phyloP scores from a whole-genome alignment of 2,329 filamentous ascomycete genomes.

The Tolypocladium paradoxum region DNA sequence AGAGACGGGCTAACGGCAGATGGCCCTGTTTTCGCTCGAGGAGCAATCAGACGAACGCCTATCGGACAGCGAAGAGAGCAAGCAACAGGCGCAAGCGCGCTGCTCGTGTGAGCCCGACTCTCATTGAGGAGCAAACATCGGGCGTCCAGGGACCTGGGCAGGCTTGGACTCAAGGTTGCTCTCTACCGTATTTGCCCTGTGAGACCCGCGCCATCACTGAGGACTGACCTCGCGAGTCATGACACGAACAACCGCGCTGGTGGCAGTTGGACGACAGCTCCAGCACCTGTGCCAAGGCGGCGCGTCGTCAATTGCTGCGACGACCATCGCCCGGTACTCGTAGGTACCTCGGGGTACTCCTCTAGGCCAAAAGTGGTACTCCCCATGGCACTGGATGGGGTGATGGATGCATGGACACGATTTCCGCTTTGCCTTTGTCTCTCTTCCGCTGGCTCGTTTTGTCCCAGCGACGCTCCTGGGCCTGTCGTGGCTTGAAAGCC shows the following conservation, averaged over 20 bases:
- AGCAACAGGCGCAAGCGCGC: background rate
- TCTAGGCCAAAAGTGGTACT: background rate
- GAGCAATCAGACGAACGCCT: background rate
- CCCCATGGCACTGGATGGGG: background rate
- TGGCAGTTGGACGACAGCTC: too few species aligned
- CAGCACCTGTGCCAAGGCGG: too few species aligned
- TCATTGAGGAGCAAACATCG: background rate
- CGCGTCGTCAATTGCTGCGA: background rate
- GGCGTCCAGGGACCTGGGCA: background rate
- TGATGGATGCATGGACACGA: background rate
- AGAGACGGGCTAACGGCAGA: background rate
- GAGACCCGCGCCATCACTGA: background rate
- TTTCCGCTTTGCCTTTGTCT: background rate
- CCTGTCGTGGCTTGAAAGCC: background rate
- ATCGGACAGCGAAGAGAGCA: background rate
- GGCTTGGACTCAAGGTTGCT: background rate
- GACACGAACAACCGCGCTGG: background rate
- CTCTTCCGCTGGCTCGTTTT: background rate
- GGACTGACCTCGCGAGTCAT: background rate
- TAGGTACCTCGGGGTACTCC: background rate
- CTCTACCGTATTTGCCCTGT: background rate
- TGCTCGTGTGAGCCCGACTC: background rate
- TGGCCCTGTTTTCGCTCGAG: background rate
- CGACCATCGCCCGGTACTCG: background rate
- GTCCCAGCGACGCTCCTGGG: background rate